Evolutionary conservation across 1,284 basidiomycete genomes (phyloP).

Genomic region (Mycosarcoma mackinlayi): DNA sequence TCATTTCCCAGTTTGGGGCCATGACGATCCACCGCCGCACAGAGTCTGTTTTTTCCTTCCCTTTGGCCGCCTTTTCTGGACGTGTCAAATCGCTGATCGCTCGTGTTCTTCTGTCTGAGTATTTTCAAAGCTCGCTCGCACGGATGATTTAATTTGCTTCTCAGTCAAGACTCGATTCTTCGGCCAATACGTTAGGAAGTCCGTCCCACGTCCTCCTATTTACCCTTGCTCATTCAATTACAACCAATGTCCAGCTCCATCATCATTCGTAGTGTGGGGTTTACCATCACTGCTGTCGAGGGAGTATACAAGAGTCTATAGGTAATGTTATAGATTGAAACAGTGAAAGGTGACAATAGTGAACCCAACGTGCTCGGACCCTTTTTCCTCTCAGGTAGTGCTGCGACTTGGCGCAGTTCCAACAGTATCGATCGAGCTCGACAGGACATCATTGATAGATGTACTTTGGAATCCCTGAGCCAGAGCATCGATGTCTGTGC

Average conservation of each 20-base stretch:
- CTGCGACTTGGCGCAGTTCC: conserved; percentile 16
- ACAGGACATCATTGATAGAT: conserved; percentile 39
- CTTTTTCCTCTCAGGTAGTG: conserved; percentile 5
- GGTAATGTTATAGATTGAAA: not conserved
- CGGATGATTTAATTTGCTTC: too few relatives aligned
- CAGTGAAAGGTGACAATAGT: conserved; percentile 19
- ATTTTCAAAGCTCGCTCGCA: conserved; percentile 7
- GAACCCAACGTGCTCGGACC: not conserved
- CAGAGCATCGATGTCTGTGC: conserved; percentile 41
- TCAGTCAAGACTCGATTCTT: too few relatives aligned
- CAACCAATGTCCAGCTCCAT: too few relatives aligned
- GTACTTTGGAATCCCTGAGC: conserved; percentile 31
- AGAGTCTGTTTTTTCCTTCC: conserved; percentile 1
- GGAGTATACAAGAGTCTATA: too few relatives aligned
- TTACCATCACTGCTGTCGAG: too few relatives aligned
- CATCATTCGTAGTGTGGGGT: too few relatives aligned
- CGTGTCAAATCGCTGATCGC: conserved; percentile 6
- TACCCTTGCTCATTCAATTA: too few relatives aligned
- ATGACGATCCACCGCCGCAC: too few relatives aligned
- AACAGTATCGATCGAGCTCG: conserved; percentile 23
- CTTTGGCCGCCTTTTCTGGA: not conserved
- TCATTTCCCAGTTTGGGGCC: too few relatives aligned
- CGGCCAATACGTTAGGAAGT: too few relatives aligned
- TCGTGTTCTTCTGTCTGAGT: conserved; percentile 4
- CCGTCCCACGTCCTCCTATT: too few relatives aligned